These are phyloP conservation scores for Fusarium sulawesiense DNA, from an alignment of 2,329 filamentous ascomycete species.

Conservation along the genomic window DNA sequence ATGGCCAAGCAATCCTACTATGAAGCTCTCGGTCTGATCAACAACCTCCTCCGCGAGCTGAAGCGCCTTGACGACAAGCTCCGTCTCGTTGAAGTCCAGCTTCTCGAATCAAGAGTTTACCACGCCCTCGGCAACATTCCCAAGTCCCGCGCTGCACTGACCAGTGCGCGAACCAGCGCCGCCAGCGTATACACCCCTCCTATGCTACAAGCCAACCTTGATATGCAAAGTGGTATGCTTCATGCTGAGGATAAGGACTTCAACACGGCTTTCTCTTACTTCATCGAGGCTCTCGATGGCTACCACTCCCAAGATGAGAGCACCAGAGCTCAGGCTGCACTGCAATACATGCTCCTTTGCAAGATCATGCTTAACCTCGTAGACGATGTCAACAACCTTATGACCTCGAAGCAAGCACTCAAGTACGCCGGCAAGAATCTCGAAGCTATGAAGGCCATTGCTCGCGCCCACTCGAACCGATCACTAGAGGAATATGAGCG, in stretches of 20 bases:
- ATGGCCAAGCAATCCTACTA: conserved; percentile 99
- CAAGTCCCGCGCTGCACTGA: conserved; percentile 94
- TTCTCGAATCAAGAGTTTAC: conserved; percentile 96
- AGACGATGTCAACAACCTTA: conserved; percentile 94
- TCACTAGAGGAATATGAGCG: conserved; percentile 97
- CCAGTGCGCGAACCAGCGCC: conserved; percentile 91
- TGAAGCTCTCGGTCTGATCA: conserved; percentile 95
- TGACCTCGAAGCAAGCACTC: conserved; percentile 95
- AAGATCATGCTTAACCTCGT: conserved; percentile 99
- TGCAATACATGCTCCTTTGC: conserved; percentile 99
- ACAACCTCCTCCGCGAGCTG: conserved; percentile 92
- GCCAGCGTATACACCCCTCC: conserved; percentile 98
- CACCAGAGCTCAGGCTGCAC: conserved; percentile 89
- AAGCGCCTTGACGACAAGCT: conserved; percentile 99
- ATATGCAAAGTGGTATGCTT: conserved; percentile 99
- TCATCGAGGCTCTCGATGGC: conserved; percentile 97
- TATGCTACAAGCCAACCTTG: conserved; percentile 91
- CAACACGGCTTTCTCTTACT: conserved; percentile 98
- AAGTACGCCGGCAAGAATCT: conserved; percentile 96
- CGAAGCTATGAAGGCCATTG: conserved; percentile 99
- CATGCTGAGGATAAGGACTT: conserved; percentile 99
- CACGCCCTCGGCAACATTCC: conserved; percentile 96
- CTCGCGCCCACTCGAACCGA: conserved; percentile 92
- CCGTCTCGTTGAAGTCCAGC: conserved; percentile 95
- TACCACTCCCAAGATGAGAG: conserved; percentile 94